Conservation (phyloP, 75 land plant genomes). For the Cunninghamia lanceolata region DNA sequence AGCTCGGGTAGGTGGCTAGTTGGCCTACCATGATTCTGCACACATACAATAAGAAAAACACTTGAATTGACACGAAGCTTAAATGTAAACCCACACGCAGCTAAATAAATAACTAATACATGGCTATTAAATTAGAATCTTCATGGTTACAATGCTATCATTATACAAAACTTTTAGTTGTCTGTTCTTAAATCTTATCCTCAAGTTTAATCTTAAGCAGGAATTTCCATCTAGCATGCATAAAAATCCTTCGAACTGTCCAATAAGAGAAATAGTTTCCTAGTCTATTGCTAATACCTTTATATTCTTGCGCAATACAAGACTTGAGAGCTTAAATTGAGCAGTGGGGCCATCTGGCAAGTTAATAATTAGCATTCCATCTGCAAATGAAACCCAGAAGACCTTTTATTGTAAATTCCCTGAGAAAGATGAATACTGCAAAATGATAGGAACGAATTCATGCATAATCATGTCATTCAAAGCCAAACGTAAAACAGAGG, state of each 20-base stretch:
- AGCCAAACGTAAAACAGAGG: background rate
- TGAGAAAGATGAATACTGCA: background rate
- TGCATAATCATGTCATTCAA: background rate
- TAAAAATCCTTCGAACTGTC: background rate
- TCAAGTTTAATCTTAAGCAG: background rate
- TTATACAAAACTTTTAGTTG: background rate
- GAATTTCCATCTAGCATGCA: background rate
- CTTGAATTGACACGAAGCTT: background rate
- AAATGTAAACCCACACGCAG: background rate
- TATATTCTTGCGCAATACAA: conserved; percentile 82
- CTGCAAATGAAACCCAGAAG: conserved; percentile 27
- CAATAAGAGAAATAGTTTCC: conserved; percentile 1
- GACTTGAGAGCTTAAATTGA: conserved; percentile 88
- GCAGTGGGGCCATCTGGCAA: conserved; percentile 95
- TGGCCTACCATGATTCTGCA: conserved; percentile 88
- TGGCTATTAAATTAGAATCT: no score
- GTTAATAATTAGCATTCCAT: conserved; percentile 73
- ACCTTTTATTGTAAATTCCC: background rate
- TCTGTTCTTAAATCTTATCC: background rate
- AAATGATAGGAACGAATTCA: background rate
- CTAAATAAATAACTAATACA: background rate
- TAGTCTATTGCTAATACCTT: conserved; percentile 42
- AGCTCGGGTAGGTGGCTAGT: conserved; percentile 88
- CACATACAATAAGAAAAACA: background rate
- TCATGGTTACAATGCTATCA: background rate